Conservation (phyloP, 2,329 filamentous ascomycete genomes). For the Aspergillus alliaceus region DNA sequence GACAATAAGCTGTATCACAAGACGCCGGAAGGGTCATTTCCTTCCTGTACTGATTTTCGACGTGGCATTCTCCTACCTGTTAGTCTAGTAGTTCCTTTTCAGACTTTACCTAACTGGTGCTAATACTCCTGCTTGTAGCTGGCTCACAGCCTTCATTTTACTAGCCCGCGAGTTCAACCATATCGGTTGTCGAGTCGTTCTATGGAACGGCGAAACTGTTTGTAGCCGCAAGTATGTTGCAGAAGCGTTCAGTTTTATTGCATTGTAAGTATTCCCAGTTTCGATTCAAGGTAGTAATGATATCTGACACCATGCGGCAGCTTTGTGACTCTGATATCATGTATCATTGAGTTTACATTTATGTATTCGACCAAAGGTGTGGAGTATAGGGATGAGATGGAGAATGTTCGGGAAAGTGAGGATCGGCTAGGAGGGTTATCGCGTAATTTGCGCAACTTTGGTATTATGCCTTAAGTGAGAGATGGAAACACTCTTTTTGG, state of each 20-base stretch:
- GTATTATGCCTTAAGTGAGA: neutral
- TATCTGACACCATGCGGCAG: neutral
- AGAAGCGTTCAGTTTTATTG: slow-evolving; percentile 21
- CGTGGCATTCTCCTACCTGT: neutral
- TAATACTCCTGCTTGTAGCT: neutral
- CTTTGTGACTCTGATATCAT: neutral
- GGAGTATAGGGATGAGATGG: neutral
- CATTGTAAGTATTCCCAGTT: neutral
- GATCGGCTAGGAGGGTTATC: neutral
- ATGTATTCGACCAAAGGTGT: neutral
- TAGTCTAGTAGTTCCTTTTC: neutral
- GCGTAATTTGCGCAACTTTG: neutral
- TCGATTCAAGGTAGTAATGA: neutral
- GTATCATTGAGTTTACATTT: neutral
- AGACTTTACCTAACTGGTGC: neutral
- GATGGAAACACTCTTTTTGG: no score
- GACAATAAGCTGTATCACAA: neutral
- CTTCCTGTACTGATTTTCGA: neutral
- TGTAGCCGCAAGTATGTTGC: slow-evolving; percentile 21
- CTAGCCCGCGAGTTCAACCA: neutral
- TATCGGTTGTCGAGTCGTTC: slow-evolving; percentile 6
- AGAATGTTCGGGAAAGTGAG: neutral
- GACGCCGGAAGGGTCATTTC: neutral
- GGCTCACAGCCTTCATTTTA: neutral
- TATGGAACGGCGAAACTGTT: slow-evolving; percentile 18